A percentile compares a stretch with the other conserved stretches of the same genome.
phyloP scores from a whole-genome alignment of 2,329 filamentous ascomycete species.

The Aureobasidium sp. region DNA sequence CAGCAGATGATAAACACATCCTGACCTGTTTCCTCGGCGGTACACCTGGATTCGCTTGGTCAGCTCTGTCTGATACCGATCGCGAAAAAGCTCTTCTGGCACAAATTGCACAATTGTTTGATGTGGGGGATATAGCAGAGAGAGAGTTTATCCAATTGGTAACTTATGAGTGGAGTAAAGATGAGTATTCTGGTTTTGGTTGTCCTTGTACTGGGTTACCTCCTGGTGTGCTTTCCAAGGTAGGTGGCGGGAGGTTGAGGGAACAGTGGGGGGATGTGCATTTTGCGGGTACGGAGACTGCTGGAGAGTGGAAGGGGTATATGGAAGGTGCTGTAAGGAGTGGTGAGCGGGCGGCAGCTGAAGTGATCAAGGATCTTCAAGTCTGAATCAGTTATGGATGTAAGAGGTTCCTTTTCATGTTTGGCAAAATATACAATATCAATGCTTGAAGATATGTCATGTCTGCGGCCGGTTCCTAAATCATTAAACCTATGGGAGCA shows the following conservation, averaged over 20 bases:
- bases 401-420: too few species aligned
- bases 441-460: too few species aligned
- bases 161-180: constrained; percentile 20
- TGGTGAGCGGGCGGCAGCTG: constrained; percentile 40
- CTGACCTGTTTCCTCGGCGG: constrained; percentile 3
- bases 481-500: too few species aligned
- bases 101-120: background rate
- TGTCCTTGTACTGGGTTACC: background rate
- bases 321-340: constrained; percentile 49
- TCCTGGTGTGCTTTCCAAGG: background rate
- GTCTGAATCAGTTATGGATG: too few species aligned
- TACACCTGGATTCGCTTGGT: constrained; percentile 12
- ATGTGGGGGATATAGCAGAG: background rate
- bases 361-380: constrained; percentile 27
- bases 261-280: constrained; percentile 31
- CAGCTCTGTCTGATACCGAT: background rate
- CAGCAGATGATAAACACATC: background rate
- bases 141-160: constrained; percentile 16
- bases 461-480: too few species aligned
- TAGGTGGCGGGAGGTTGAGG: constrained; percentile 16
- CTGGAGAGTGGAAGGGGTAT: constrained; percentile 46
- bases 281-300: constrained; percentile 48
- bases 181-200: constrained; percentile 4
- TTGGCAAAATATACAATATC: too few species aligned
- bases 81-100: background rate